phyloP scores from a whole-genome alignment of 805 yeast species.

The Cyberlindnera japonica region DNA sequence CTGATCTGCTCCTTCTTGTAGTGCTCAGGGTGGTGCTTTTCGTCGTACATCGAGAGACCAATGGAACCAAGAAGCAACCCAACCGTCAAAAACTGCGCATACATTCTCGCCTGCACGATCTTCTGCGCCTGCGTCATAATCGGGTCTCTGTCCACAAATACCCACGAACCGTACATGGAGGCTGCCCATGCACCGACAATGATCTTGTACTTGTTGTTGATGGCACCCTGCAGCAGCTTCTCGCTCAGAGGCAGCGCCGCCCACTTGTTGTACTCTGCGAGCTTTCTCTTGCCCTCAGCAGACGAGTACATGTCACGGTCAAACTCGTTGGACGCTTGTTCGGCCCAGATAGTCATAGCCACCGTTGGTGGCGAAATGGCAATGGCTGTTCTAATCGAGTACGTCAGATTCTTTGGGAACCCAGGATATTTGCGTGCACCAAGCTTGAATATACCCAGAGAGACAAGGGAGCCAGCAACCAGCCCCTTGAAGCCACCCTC shows the following conservation, averaged over 20 bases:
- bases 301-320: constrained; percentile 59
- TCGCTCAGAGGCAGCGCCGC: constrained; percentile 44
- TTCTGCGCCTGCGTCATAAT: constrained; percentile 74
- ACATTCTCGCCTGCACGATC: constrained; percentile 86
- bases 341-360: constrained; percentile 61
- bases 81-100: constrained; percentile 81
- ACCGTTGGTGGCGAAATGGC: constrained; percentile 67
- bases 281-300: constrained; percentile 34
- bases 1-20: constrained; percentile 31
- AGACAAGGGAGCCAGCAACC: constrained; percentile 50
- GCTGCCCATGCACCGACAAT: constrained; percentile 77
- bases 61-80: constrained; percentile 65
- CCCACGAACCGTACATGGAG: constrained; percentile 79
- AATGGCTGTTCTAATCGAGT: constrained; percentile 59
- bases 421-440: constrained; percentile 47
- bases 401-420: constrained; percentile 42
- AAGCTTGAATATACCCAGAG: constrained; percentile 49
- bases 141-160: constrained; percentile 64
- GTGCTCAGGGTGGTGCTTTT: constrained; percentile 44
- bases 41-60: constrained; percentile 62
- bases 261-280: constrained; percentile 52
- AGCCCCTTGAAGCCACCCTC: constrained; percentile 63
- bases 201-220: constrained; percentile 59
- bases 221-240: constrained; percentile 44
- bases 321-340: constrained; percentile 63